Evolutionary conservation across 192 early-diverging fungal species (phyloP), one percentile per base, ranked within the genome.

Genomic region (Linnemannia schmuckeri): DNA sequence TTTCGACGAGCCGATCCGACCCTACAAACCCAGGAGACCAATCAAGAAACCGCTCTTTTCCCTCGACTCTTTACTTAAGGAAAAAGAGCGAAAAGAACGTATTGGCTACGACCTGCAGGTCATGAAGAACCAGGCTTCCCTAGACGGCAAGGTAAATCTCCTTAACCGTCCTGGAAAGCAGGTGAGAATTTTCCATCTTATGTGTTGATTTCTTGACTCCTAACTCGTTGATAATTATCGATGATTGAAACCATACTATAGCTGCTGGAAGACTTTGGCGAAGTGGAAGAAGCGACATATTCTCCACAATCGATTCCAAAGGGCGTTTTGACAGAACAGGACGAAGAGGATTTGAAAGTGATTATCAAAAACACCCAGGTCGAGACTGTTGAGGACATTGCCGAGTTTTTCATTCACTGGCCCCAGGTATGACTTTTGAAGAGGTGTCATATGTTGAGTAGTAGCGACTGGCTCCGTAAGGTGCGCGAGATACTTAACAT

Each of bases 341-440:
- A 87, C 27, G 85, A 87, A 49, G 80, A 66, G 10, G 79, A 33
- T 3, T 41, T 87, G 30, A 47, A 33, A 15, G 79, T 78, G 63
- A 87, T 87, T 41, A 87, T 87, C 3, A 35, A 72, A 24, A 79
- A 87, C 0, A 55, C 77, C 2, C 44, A 74, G 12, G n/a, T 7
- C 4, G 63, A 72, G 20, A 42, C 70, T 9, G 75, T 87, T 61
- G 79, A 87, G 35, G 85, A 87, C 15, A 46, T 87, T 40, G 49
- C 72, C 40, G 85, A 87, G 57, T 87, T 78, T 42, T 87, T 87
- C 70, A 80, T 87, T 6, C 66, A 61, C 24, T 87, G 85, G 85
- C 85, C 85, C 37, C 70, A 70, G 79, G 84, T 81, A 78, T 24
- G n/a, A 24, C 3, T 57, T 49, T 63, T 33, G 33, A 35, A 15